Base-by-base conservation (phyloP, 2,329 filamentous ascomycete genomes). In the Rutstroemia sydowiana region DNA sequence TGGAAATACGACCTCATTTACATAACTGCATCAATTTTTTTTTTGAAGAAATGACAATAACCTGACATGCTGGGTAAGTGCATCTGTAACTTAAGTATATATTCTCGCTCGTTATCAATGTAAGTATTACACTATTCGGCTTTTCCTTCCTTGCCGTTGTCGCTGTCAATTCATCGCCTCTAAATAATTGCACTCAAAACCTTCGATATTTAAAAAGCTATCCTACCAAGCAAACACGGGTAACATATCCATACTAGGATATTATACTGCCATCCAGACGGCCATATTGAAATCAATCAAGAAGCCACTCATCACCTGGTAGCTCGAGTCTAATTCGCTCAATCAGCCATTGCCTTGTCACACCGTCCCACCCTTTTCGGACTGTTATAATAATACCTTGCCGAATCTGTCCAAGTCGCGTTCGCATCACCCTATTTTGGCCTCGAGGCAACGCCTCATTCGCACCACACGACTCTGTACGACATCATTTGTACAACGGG, bases 401-500 rank as follows among this genome's bases (percentile, higher is more conserved):
- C 36, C 36, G 16, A 39, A 39, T 39, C 36, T 26, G 21, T n/a
- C 20, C 39, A 42, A 23, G n/a, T 23, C 20, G 11, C 13, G 26
- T 14, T n/a, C 39, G 6, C 21, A 14, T 20, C 20, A 42, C 39
- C 39, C 20, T 14, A 20, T 11, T 42, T 42, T 14, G 39, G 39
- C 14, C 39, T 42, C 39, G 39, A 10, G 18, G 18, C 39, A 42
- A 21, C 39, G 39, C 42, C 34, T 32, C 18, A 40, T 39, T 51
- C 41, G 6, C 18, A 28, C 26, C 23, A 37, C 39, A 42, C 40
- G 41, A 40, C 48, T 51, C 42, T 46, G 23, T 20, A 13, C 32
- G 18, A 45, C 48, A 32, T 14, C 31, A 30, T 51, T 32, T n/a
- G 34, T 51, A 46, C 42, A 31, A 31, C 31, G 18, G 18, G 34